Evolutionary conservation across 2,329 filamentous ascomycete species (phyloP), one percentile per base, ranked within the genome.

Genomic region (Claviceps paspali): DNA sequence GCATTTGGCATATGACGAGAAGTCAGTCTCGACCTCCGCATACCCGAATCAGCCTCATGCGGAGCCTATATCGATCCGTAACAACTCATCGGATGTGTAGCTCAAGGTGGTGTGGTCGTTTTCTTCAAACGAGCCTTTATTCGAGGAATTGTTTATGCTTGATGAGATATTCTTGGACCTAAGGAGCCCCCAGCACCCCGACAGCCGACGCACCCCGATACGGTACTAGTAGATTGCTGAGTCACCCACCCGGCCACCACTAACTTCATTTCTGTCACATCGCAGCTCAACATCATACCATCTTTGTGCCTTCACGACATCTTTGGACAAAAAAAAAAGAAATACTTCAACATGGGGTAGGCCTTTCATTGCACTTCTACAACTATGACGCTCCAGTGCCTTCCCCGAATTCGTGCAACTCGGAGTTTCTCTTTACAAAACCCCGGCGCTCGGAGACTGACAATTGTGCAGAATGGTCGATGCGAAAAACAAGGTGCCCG

Each of bases 401-500:
- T n/a, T n/a, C n/a, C n/a, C n/a, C n/a, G n/a, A n/a, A n/a, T n/a
- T n/a, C n/a, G n/a, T n/a, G n/a, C n/a, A n/a, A n/a, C n/a, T n/a
- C n/a, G 28, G 17, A 27, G 23, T 27, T n/a, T 9, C 12, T 22
- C 22, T 26, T 18, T 36, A 17, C 3, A 14, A 23, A 14, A 34
- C 18, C 39, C 41, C 37, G 12, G 34, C 33, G 33, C 45, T 22
- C 38, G 28, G n/a, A 32, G n/a, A 28, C 40, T 42, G 30, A 42
- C 27, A 17, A 19, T n/a, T 14, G n/a, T 10, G 40, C 49, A 73
- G 71, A 54, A 53, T 78, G 55, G 48, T 85, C 65, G 67, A 82
- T 71, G 76, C 78, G 60, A 70, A 73, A 58, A 88, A 88, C 73
- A 73, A 70, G 53, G 82, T 87, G 52, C 79, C 80, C 40, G 52